A percentile compares a stretch with the other conserved stretches of the same genome.
phyloP scores from a whole-genome alignment of 176 grass and related monocot genomes.

The Themeda triandra region DNA sequence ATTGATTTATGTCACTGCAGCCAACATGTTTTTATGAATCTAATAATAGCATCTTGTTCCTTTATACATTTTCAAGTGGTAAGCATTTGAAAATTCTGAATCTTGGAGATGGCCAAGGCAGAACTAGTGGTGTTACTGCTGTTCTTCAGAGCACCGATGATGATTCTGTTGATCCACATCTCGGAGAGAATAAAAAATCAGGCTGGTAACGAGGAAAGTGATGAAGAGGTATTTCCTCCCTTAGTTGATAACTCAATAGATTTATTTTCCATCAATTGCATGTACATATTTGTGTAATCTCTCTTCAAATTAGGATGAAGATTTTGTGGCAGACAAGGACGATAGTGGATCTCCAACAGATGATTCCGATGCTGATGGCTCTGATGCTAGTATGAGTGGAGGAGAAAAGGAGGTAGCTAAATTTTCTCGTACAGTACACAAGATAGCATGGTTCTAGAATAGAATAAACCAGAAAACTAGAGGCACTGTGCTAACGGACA shows the following conservation, averaged over 20 bases:
- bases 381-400: slow-evolving; percentile 87
- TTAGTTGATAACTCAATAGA: background rate
- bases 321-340: slow-evolving; percentile 93
- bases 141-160: slow-evolving; percentile 67
- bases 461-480: background rate
- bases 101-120: slow-evolving; percentile 74
- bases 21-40: background rate
- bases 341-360: slow-evolving; percentile 93
- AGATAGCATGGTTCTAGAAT: background rate
- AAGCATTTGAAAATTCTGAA: slow-evolving; percentile 92
- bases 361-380: slow-evolving; percentile 83
- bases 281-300: background rate
- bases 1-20: background rate
- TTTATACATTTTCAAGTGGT: slow-evolving; percentile 42
- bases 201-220: slow-evolving; percentile 82
- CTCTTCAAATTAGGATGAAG: slow-evolving; percentile 64
- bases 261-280: background rate
- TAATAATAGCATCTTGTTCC: slow-evolving; percentile 9
- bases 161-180: slow-evolving; percentile 80
- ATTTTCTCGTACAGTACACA: background rate
- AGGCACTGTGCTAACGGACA: background rate
- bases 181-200: slow-evolving; percentile 71
- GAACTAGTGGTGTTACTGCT: slow-evolving; percentile 55
- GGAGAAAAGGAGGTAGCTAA: slow-evolving; percentile 64
- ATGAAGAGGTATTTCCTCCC: slow-evolving; percentile 70